These are phyloP conservation scores for Chenopodium suecicum DNA, from an alignment of 148 eudicot species.

Conservation along the genomic window DNA sequence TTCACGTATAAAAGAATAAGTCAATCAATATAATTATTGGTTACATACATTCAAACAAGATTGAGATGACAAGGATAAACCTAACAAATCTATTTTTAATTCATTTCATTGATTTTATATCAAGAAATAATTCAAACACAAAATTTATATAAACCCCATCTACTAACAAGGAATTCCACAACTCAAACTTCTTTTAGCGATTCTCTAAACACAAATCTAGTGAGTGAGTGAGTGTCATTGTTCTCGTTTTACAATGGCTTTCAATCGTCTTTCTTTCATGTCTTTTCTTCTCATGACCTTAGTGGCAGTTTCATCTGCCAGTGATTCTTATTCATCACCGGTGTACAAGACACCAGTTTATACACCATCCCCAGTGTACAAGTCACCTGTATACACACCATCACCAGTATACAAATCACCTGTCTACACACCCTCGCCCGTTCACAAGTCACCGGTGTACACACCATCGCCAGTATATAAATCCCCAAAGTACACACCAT, in stretches of 20 bases:
- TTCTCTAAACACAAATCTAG: not conserved
- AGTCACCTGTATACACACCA: not conserved
- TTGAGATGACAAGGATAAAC: not conserved
- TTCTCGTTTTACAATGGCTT: not conserved
- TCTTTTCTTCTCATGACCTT: not conserved
- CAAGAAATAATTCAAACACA: not conserved
- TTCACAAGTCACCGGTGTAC: too few species aligned
- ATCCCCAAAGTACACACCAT: not conserved
- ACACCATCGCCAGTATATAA: too few species aligned
- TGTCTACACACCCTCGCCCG: too few species aligned
- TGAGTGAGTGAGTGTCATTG: not conserved
- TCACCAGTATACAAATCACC: not conserved
- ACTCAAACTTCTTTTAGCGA: not conserved
- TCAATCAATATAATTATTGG: not conserved
- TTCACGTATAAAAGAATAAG: not conserved
- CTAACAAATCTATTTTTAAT: not conserved
- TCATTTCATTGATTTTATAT: not conserved
- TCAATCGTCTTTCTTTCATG: not conserved
- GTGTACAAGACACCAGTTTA: not conserved
- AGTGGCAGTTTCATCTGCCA: conserved; percentile 6
- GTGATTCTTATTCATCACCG: not conserved
- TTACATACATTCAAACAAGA: not conserved
- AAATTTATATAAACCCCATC: not conserved
- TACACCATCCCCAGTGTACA: not conserved
- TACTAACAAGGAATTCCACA: not conserved